Evolutionary conservation across 208 protist genomes (phyloP).

Genomic region (Sergeia podlipaevii): DNA sequence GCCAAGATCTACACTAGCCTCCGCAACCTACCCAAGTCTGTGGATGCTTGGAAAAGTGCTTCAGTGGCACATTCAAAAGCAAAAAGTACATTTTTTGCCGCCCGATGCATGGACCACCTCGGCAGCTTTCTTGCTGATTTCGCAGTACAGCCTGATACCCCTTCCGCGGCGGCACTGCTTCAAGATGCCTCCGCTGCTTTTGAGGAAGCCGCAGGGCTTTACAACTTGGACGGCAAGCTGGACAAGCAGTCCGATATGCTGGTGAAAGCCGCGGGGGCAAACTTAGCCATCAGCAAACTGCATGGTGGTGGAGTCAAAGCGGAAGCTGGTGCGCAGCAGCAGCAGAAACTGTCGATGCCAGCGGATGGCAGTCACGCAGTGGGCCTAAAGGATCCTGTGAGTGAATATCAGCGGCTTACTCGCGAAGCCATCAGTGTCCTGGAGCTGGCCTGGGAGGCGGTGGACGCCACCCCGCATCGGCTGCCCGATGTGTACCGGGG

Average conservation of each 20-base stretch:
- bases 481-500: conserved; percentile 63
- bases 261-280: conserved; percentile 27
- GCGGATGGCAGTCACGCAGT: conserved; percentile 1
- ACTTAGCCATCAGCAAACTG: no score
- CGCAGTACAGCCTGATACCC: not conserved
- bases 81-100: conserved; percentile 40
- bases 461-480: conserved; percentile 27
- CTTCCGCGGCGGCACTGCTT: conserved; percentile 1
- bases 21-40: conserved; percentile 27
- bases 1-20: conserved; percentile 62
- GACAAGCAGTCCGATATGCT: conserved; percentile 23
- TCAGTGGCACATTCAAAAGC: conserved; percentile 44
- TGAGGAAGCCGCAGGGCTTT: conserved; percentile 22
- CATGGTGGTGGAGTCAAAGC: not conserved
- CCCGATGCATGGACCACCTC: conserved; percentile 41
- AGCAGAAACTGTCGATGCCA: no score
- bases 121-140: conserved; percentile 22
- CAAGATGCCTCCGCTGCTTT: conserved; percentile 24
- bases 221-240: conserved; percentile 19
- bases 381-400: conserved; percentile 11
- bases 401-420: conserved; percentile 4
- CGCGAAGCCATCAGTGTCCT: conserved; percentile 29
- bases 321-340: not conserved
- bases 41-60: conserved; percentile 35
- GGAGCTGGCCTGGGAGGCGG: conserved; percentile 41